phyloP scores from a whole-genome alignment of 2,329 filamentous ascomycete genomes.

The Fusarium keratoplasticum region DNA sequence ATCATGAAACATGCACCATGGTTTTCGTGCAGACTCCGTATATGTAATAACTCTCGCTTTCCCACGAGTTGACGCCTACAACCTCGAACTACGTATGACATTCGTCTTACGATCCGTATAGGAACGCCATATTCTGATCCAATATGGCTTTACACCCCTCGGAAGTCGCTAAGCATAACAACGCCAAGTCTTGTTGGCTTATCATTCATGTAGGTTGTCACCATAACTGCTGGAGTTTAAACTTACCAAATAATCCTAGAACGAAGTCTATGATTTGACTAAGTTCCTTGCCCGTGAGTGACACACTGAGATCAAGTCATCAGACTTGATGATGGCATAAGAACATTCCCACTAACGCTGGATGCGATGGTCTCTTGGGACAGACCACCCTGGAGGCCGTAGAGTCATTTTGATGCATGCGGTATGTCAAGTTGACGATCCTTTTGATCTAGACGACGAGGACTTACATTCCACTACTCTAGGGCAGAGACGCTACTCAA shows the following conservation, averaged over 20 bases:
- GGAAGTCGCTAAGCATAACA: constrained; percentile 19
- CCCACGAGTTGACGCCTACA: no score
- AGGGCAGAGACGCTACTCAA: constrained; percentile 24
- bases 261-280: constrained; percentile 24
- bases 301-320: background rate
- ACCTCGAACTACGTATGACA: no score
- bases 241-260: background rate
- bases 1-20: background rate
- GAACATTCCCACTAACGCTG: background rate
- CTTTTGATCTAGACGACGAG: rapidly evolving
- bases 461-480: rapidly evolving
- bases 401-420: constrained; percentile 29
- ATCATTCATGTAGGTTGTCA: constrained; percentile 20
- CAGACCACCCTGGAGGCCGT: constrained; percentile 20
- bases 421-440: background rate
- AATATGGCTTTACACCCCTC: constrained; percentile 8
- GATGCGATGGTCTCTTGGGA: background rate
- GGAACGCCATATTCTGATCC: background rate
- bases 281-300: constrained; percentile 19
- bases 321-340: background rate
- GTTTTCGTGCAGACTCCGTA: background rate
- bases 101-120: background rate
- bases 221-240: rapidly evolving
- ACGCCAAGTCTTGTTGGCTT: constrained; percentile 22
- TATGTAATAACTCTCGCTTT: background rate